Evolutionary conservation across 1,139 yeast species (phyloP), one percentile per base, ranked within the genome.

Genomic region (Diutina neorugosa): DNA sequence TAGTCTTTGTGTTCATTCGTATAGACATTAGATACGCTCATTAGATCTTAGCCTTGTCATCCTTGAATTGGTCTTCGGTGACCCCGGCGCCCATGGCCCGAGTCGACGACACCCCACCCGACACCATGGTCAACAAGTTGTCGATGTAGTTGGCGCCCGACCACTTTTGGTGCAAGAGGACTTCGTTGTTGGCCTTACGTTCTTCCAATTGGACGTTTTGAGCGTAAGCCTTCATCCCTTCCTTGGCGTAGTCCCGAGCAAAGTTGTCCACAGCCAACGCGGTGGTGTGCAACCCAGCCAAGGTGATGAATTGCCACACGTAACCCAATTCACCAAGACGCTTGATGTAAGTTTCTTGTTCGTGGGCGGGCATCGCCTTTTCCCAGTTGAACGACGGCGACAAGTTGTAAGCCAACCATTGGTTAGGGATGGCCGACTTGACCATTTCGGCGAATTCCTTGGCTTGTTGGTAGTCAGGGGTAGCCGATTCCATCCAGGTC

Each of bases 1-100:
- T n/a, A n/a, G n/a, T n/a, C n/a, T n/a, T n/a, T n/a, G n/a, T n/a
- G 16, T 40, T 40, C 19, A 44, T 23, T 44, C 23, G 27, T 25
- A 19, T 42, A 41, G 6, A 8, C 20, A 41, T 16, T 41, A 16
- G 21, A 41, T 41, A 42, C 16, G 14, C n/a, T 12, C 27, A 16
- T 46, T 46, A 46, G 16, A 46, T 46, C 50, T 46, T 46, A 8
- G 50, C 11, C 44, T 42, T 20, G 14, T 23, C 23, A 42, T 37
- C 43, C 70, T 86, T 84, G 77, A 91, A 91, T 73, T 91, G 98
- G 62, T 87, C 96, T 74, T 91, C 98, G 56, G 98, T 91, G 62
- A 91, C 98, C 76, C 98, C 98, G 58, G 85, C 86, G 67, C 98
- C 98, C 98, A 91, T 91, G 55, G 98, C 98, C 60, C 97, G 96